Percentiles rank a stretch among this genome's conserved stretches.
Evolutionary conservation across 2,329 filamentous ascomycete species (phyloP).

Genomic region (Pseudopithomyces chartarum): DNA sequence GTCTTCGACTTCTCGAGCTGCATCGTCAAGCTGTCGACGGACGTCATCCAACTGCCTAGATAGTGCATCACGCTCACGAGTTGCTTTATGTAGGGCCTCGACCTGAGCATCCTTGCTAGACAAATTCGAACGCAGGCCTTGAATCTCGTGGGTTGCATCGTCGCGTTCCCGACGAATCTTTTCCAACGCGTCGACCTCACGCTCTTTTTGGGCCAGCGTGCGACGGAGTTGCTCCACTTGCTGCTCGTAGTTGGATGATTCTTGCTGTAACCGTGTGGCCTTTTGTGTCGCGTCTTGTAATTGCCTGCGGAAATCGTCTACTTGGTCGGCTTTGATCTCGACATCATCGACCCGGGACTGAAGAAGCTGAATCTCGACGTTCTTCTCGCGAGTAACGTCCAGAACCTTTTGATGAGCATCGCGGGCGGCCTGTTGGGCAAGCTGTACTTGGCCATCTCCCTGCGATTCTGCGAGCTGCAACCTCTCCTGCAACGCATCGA

Average conservation of each 20-base stretch:
- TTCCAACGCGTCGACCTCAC: constrained; percentile 33
- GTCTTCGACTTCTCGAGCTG: constrained; percentile 21
- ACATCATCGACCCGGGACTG: constrained; percentile 40
- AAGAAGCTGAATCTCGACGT: constrained; percentile 44
- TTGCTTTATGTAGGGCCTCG: constrained; percentile 35
- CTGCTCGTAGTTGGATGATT: constrained; percentile 35
- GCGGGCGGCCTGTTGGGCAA: constrained; percentile 47
- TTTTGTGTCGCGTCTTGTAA: constrained; percentile 42
- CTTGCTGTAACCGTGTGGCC: constrained; percentile 35
- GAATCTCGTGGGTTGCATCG: constrained; percentile 38
- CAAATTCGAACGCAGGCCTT: constrained; percentile 33
- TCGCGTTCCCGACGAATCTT: constrained; percentile 37
- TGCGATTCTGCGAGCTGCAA: constrained; percentile 47
- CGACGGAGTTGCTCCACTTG: constrained; percentile 39
- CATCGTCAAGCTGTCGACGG: constrained; percentile 37
- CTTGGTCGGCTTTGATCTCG: constrained; percentile 7
- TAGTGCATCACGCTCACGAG: constrained; percentile 33
- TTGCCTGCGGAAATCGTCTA: constrained; percentile 41
- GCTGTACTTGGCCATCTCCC: constrained; percentile 47
- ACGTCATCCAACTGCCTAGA: constrained; percentile 35
- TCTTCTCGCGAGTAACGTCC: constrained; percentile 44
- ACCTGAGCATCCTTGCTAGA: constrained; percentile 37
- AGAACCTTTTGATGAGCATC: constrained; percentile 46
- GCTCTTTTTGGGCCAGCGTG: constrained; percentile 34
- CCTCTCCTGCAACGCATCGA: constrained; percentile 48